phyloP scores from a whole-genome alignment of 2,329 filamentous ascomycete genomes.

The Pseudogymnoascus sp. region DNA sequence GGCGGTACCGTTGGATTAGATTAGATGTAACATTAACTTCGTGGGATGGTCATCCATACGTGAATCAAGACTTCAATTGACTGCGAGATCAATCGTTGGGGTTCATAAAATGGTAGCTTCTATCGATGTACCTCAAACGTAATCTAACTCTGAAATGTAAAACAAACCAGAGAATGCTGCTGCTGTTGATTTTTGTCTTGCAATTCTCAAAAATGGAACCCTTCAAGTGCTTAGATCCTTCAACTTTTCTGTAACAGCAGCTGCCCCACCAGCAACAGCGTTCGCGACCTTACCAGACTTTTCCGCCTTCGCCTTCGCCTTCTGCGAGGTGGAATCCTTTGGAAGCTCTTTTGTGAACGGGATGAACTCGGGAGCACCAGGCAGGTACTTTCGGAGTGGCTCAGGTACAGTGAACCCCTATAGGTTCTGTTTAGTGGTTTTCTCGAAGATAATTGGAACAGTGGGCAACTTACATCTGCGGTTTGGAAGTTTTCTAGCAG shows the following conservation, averaged over 20 bases:
- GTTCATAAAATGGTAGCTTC: not conserved
- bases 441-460: not conserved
- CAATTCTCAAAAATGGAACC: not conserved
- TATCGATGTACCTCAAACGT: not conserved
- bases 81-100: not conserved
- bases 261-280: constrained; percentile 19
- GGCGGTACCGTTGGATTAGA: not conserved
- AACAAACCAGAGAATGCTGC: not conserved
- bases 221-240: constrained; percentile 24
- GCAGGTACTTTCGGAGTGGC: constrained; percentile 80
- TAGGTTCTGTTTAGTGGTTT: constrained; percentile 19
- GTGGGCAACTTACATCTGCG: constrained; percentile 54
- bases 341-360: constrained; percentile 80
- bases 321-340: constrained; percentile 62
- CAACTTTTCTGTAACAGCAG: constrained; percentile 30
- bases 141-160: not conserved
- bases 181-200: not conserved
- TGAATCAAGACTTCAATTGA: not conserved
- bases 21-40: not conserved
- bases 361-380: constrained; percentile 81
- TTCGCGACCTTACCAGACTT: constrained; percentile 26
- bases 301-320: constrained; percentile 35
- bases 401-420: constrained; percentile 74
- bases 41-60: not conserved
- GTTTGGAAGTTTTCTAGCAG: constrained; percentile 96